Conservation (phyloP, 768 basidiomycete species). For the Solioccasus polychromus region DNA sequence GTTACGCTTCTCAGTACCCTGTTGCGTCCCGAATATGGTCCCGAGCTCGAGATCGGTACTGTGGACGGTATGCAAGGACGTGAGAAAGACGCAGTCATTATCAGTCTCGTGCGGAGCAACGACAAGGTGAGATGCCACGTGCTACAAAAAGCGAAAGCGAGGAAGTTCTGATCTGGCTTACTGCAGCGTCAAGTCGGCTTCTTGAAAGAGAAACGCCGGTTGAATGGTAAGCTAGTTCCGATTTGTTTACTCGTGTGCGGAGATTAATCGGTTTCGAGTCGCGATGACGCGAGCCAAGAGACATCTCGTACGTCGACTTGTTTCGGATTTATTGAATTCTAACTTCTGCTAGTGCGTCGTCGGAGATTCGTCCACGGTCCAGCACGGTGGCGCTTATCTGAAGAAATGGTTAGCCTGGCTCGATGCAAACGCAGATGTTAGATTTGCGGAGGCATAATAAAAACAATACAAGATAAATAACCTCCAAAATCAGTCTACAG, state of each 20-base stretch:
- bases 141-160: too few species aligned
- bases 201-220: conserved; percentile 83
- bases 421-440: conserved; percentile 85
- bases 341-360: conserved; percentile 66
- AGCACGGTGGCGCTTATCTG: conserved; percentile 78
- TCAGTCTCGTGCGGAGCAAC: conserved; percentile 92
- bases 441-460: conserved; percentile 63
- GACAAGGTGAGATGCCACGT: conserved; percentile 53
- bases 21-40: conserved; percentile 66
- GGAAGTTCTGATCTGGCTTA: background rate
- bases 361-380: conserved; percentile 90
- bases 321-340: background rate
- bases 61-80: conserved; percentile 98
- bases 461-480: background rate
- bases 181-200: conserved; percentile 87
- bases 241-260: background rate
- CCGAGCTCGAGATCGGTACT: conserved; percentile 81
- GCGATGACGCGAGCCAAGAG: conserved; percentile 91
- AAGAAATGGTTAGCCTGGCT: conserved; percentile 92
- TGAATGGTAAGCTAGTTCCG: conserved; percentile 62
- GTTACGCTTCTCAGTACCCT: conserved; percentile 80
- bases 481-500: background rate
- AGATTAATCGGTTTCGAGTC: conserved; percentile 39
- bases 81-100: conserved; percentile 91
- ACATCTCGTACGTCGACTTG: conserved; percentile 66